Conservation (phyloP, 169 alveolate genomes). For the Cryptosporidium sp. region DNA sequence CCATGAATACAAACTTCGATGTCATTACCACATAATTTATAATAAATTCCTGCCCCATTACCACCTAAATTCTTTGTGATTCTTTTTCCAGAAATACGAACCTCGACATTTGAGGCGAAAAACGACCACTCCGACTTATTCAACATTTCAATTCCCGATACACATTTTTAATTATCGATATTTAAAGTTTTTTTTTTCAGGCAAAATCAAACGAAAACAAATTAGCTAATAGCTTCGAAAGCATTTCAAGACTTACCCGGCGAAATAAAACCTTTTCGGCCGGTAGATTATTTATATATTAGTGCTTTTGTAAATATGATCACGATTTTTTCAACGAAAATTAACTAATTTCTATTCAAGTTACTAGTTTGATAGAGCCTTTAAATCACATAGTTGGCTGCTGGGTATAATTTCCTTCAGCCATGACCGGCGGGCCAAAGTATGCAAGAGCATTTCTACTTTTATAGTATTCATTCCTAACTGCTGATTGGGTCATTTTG, state of each 20-base stretch:
- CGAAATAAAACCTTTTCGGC: no score
- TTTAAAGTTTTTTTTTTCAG: neutral
- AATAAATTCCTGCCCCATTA: conserved; percentile 24
- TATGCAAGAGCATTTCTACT: conserved; percentile 93
- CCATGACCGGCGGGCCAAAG: conserved; percentile 93
- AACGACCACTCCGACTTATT: conserved; percentile 11
- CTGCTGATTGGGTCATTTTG: conserved; percentile 90
- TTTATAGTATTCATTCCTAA: conserved; percentile 91
- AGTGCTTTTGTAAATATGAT: neutral
- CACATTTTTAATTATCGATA: neutral
- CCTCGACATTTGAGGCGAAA: conserved; percentile 28
- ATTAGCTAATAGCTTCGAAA: neutral
- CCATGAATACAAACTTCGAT: conserved; percentile 21
- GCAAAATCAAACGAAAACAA: neutral
- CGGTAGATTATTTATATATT: no score
- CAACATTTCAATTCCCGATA: neutral
- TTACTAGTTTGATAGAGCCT: neutral
- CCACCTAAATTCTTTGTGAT: neutral
- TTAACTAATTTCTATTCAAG: neutral
- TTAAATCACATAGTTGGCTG: conserved; percentile 1
- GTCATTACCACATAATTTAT: conserved; percentile 9
- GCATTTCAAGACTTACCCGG: neutral
- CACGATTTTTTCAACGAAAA: neutral
- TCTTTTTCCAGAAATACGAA: conserved; percentile 8
- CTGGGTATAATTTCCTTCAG: conserved; percentile 77